phyloP scores from a whole-genome alignment of 257 asterid genomes.

The Lycium barbarum region DNA sequence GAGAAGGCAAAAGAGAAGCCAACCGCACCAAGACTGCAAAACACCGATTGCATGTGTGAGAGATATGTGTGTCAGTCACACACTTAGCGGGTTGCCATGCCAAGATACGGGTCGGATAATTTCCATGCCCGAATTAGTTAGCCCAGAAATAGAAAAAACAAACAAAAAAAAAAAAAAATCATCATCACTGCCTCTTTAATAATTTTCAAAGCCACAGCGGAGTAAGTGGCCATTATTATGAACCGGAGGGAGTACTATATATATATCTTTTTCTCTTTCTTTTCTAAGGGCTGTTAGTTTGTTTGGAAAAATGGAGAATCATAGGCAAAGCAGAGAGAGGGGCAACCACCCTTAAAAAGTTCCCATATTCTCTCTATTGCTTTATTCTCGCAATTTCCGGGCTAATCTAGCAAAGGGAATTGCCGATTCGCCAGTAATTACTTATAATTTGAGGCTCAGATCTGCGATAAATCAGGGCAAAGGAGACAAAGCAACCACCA shows the following conservation, averaged over 20 bases:
- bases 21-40: conserved; percentile 42
- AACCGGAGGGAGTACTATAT: background rate
- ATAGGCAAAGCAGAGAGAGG: conserved; percentile 46
- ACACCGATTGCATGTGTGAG: conserved; percentile 7
- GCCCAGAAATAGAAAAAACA: background rate
- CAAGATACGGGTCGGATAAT: background rate
- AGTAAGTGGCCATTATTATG: background rate
- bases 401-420: background rate
- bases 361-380: conserved; percentile 23
- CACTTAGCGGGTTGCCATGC: conserved; percentile 18
- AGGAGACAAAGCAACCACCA: conserved; percentile 14
- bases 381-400: background rate
- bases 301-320: background rate
- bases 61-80: background rate
- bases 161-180: background rate
- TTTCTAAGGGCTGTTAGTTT: conserved; percentile 13
- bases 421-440: background rate
- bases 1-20: conserved; percentile 7
- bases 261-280: background rate
- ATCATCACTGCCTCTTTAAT: conserved; percentile 23
- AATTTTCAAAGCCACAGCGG: conserved; percentile 1
- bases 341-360: conserved; percentile 55
- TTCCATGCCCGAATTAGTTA: background rate
- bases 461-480: background rate
- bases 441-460: background rate